Base-by-base conservation (phyloP, 352 stramenopile genomes). In the Elongisporangium undulatum region DNA sequence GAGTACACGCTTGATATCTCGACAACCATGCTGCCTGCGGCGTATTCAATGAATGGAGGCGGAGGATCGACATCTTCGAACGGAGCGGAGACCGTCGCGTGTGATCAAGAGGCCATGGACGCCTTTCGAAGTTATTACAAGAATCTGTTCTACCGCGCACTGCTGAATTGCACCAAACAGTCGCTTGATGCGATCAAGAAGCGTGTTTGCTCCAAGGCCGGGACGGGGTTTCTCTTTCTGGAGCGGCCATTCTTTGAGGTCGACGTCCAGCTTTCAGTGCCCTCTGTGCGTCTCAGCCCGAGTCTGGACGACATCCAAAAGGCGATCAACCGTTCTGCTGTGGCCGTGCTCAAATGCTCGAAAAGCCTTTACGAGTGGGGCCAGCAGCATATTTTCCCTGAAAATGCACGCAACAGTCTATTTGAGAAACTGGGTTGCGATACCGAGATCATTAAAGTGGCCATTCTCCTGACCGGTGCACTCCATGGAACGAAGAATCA, bases 361-460 rank as follows among this genome's bases (percentile, higher is more conserved):
- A 95, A 95, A 56, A 79, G 69, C 23, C 56, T 95, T 0, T 88
- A 80, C 50, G 80, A 91, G 51, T 96, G 87, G 87, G 85, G 85
- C 3, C 83, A 92, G 45, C 79, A 88, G 58, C 69, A 79, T 41
- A 56, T 92, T 1, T 68, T 72, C 8, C 75, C 79, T 1, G 85
- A 92, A 57, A 69, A 56, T 17, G 41, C 56, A 15, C 69, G 79
- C 13, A 75, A 77, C 12, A 82, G 72, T 59, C 72, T 96, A 23
- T 96, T 96, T 41, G 84, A 95, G 34, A 84, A 85, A 19, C 72
- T 96, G 9, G 87, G 85, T 2, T 91, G 84, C 24, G 89, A 96
- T 56, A 92, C 85, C 0, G 83, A 95, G 64, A 95, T 96, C 52
- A 92, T 96, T 59, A 94, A 95, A 54, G 79, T 95, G 21, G 82